Conservation (phyloP, 2,329 filamentous ascomycete genomes). For the Epichloe elymi region DNA sequence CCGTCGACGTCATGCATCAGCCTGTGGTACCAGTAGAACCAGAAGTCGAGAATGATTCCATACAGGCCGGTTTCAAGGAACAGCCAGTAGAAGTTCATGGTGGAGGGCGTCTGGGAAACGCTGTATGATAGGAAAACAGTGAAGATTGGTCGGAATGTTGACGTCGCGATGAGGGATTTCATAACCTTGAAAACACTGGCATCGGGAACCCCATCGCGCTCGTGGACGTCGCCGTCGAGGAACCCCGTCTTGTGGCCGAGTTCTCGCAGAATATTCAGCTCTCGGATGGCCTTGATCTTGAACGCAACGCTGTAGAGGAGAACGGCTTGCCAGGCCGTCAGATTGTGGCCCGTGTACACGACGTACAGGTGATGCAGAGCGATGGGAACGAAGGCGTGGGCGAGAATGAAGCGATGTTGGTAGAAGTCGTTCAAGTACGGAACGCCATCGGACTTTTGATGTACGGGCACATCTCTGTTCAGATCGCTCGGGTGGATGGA, state of each 20-base stretch:
- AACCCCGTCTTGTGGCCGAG: conserved; percentile 3
- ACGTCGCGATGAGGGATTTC: conserved; percentile 1
- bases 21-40: conserved; percentile 7
- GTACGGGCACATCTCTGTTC: conserved; percentile 3
- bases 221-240: conserved; percentile 6
- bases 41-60: conserved; percentile 4
- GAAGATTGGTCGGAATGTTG: conserved; percentile 2
- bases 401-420: conserved; percentile 5
- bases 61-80: conserved; percentile 2
- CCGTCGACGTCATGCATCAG: conserved; percentile 4
- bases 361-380: conserved; percentile 3
- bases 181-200: conserved; percentile 2
- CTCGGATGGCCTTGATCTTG: conserved; percentile 5
- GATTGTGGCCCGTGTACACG: conserved; percentile 4
- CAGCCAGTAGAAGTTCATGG: not conserved
- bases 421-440: conserved; percentile 3
- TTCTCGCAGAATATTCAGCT: conserved; percentile 2
- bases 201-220: conserved; percentile 5
- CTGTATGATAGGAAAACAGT: conserved; percentile 3
- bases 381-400: conserved; percentile 5
- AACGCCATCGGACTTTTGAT: conserved; percentile 4
- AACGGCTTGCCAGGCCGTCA: conserved; percentile 4
- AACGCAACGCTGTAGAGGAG: conserved; percentile 3
- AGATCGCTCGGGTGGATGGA: conserved; percentile 2
- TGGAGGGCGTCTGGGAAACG: not conserved